Evolutionary conservation across 352 stramenopile species (phyloP), one percentile per base, ranked within the genome.

Genomic region (Phytopythium oedochilum): DNA sequence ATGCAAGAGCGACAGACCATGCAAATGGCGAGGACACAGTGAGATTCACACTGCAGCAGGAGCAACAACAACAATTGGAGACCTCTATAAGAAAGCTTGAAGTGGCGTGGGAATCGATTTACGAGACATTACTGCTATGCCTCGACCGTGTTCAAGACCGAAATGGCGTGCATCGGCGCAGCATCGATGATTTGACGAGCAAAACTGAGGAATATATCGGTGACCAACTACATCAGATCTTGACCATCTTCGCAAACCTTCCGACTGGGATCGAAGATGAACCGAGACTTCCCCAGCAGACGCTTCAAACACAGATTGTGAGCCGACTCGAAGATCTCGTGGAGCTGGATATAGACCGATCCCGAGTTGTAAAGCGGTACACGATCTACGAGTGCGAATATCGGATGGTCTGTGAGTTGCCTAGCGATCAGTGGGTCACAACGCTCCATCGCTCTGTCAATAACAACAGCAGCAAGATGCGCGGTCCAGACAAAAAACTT

Each of bases 111-210:
- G 80, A 85, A 14, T 88, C 78, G 17, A 70, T 73, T 0, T 80
- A 75, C 35, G 80, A 90, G 14, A 88, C 80, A 2, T 35, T 88
- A 3, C 51, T 86, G 10, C 47, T 79, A n/a, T 90, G 80, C 23
- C 57, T 90, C 10, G 44, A 58, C 28, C 64, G 74, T 45, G 78
- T 90, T 8, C 73, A 88, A 48, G 73, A 88, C 31, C 65, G 68
- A 22, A 78, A 83, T 28, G 73, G 75, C 17, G 78, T 89, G 43
- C 78, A 90, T 40, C 69, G 80, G 1, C 71, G 74, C 22, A 90
- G 74, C 55, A 55, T 90, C 18, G 49, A 75, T 2, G 77, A 84
- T 22, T 54, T 89, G 15, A 64, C 69, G 14, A 52, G 32, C 14
- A 88, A 76, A 46, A 68, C 70, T 8, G 72, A 82, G 1, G 75